Conservation (phyloP, 345 rosid species). For the Nephelium lappaceum region DNA sequence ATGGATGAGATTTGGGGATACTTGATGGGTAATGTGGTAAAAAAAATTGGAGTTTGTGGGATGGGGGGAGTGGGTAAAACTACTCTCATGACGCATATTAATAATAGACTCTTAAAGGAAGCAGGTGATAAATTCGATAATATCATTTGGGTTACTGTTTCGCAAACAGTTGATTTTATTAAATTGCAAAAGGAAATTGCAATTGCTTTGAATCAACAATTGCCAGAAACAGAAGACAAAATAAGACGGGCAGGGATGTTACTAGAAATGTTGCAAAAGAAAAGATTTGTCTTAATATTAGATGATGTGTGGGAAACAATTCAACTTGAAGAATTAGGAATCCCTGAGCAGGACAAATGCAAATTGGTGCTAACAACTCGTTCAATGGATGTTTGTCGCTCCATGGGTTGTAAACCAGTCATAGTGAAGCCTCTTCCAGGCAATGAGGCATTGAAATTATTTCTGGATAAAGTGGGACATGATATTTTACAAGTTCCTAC, state of each 20-base stretch:
- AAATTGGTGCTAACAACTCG: conserved; percentile 24
- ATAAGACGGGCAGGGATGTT: conserved; percentile 10
- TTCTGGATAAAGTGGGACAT: not conserved
- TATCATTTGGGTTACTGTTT: conserved; percentile 19
- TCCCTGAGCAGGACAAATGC: conserved; percentile 12
- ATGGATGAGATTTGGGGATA: conserved; percentile 1
- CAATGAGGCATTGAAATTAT: conserved; percentile 9
- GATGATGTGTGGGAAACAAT: conserved; percentile 15
- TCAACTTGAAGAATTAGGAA: conserved; percentile 13
- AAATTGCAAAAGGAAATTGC: conserved; percentile 20
- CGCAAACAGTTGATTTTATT: not conserved
- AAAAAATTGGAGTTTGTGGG: conserved; percentile 32
- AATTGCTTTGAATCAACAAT: not conserved
- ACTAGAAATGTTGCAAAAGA: not conserved
- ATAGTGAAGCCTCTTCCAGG: conserved; percentile 12
- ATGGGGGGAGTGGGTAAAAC: conserved; percentile 28
- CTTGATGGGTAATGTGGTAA: conserved; percentile 2
- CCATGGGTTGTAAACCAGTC: conserved; percentile 12
- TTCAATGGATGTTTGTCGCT: not conserved
- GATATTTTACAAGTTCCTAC: not conserved
- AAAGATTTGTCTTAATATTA: conserved; percentile 1
- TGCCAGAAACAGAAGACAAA: conserved; percentile 5
- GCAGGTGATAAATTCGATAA: not conserved
- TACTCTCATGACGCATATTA: not conserved
- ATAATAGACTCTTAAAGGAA: conserved; percentile 4